Conservation (phyloP, 2,329 filamentous ascomycete genomes). For the Aspergillus phoenicis region DNA sequence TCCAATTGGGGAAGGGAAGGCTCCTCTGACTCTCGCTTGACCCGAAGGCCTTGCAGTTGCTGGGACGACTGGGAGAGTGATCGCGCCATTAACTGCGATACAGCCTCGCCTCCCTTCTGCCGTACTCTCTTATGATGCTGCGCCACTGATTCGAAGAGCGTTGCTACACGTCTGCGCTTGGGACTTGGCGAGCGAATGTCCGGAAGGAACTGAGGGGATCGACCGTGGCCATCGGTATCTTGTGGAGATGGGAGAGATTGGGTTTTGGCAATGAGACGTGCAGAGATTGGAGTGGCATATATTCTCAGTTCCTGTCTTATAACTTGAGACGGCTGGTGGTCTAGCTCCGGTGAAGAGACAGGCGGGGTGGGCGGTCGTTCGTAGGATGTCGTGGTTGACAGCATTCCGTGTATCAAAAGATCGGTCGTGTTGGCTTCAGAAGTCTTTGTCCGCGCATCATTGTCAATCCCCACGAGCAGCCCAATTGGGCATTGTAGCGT, state of each 20-base stretch:
- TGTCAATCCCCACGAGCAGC: slow-evolving; percentile 38
- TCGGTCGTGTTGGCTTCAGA: slow-evolving; percentile 34
- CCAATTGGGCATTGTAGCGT: slow-evolving; percentile 44
- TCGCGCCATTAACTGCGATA: slow-evolving; percentile 44
- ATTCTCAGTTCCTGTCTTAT: slow-evolving; percentile 37
- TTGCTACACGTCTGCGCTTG: slow-evolving; percentile 47
- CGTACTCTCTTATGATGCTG: slow-evolving; percentile 46
- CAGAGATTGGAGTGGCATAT: slow-evolving; percentile 42
- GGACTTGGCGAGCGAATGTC: slow-evolving; percentile 44
- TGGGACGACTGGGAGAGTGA: slow-evolving; percentile 33
- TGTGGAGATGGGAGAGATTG: slow-evolving; percentile 37
- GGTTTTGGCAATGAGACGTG: slow-evolving; percentile 35
- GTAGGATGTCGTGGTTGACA: slow-evolving; percentile 33
- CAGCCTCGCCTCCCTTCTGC: slow-evolving; percentile 43
- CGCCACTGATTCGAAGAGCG: slow-evolving; percentile 44
- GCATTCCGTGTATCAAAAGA: slow-evolving; percentile 42
- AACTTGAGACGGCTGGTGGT: slow-evolving; percentile 13
- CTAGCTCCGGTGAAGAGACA: slow-evolving; percentile 31
- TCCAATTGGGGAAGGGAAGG: slow-evolving; percentile 31
- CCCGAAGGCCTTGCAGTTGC: slow-evolving; percentile 34
- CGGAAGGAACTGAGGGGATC: slow-evolving; percentile 41
- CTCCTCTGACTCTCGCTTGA: slow-evolving; percentile 43
- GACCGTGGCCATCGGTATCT: slow-evolving; percentile 24
- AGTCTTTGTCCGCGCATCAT: slow-evolving; percentile 19
- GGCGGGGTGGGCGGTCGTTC: slow-evolving; percentile 41